Conservation (phyloP, 2,329 filamentous ascomycete species). For the Penicillium sp. region DNA sequence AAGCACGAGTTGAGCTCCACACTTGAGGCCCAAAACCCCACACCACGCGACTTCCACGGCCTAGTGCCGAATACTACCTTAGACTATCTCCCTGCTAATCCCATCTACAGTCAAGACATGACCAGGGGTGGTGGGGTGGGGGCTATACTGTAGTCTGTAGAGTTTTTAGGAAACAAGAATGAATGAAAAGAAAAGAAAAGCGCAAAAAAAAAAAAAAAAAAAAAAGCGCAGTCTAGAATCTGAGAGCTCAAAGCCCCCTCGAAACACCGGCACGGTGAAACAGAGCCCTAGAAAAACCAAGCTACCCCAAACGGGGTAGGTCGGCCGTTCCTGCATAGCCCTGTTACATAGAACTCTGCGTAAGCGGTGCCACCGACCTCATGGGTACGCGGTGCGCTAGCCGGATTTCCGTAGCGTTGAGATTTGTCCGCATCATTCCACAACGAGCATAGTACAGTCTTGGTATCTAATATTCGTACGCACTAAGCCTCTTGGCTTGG, state of each 20-base stretch:
- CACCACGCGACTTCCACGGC: not conserved
- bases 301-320: not conserved
- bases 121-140: no score
- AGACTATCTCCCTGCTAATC: not conserved
- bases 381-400: not conserved
- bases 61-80: not conserved
- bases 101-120: not conserved
- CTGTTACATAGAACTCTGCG: not conserved
- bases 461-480: not conserved
- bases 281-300: not conserved
- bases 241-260: not conserved
- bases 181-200: no score
- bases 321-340: conserved; percentile 5
- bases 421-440: not conserved
- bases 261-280: not conserved
- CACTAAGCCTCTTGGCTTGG: not conserved
- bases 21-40: not conserved
- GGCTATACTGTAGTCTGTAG: no score
- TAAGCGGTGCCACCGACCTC: not conserved
- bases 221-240: conserved; percentile 1
- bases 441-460: not conserved
- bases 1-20: not conserved
- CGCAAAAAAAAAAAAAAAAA: no score
- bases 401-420: not conserved
- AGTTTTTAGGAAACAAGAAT: no score